Conservation (phyloP, 441 rosid species). For the Populus hybrid region DNA sequence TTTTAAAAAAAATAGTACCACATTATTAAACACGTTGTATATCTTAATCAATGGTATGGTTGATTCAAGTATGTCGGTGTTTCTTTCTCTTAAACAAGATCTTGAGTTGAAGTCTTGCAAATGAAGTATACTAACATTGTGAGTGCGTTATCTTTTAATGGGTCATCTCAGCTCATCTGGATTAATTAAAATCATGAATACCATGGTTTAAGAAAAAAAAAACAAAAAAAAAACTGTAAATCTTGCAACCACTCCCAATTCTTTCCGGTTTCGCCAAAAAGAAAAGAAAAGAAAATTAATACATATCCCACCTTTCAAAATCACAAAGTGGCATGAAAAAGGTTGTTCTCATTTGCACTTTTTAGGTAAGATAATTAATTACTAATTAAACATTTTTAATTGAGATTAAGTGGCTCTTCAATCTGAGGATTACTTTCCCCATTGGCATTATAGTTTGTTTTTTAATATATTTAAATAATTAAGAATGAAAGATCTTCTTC, state of each 20-base stretch:
- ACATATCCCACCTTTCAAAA: not conserved
- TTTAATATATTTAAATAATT: no score
- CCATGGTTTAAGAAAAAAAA: no score
- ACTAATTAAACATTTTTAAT: no score
- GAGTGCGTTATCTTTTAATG: accelerated
- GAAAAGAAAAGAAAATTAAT: not conserved
- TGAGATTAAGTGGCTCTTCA: not conserved
- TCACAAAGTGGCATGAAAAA: not conserved
- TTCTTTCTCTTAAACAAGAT: accelerated
- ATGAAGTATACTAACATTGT: no score
- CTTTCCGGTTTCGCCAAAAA: not conserved
- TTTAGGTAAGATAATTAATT: not conserved
- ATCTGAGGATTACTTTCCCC: not conserved
- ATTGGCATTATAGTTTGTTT: no score
- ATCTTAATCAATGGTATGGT: accelerated
- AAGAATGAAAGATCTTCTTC: not conserved
- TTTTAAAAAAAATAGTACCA: no score
- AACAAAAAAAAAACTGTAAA: no score
- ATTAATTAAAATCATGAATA: no score
- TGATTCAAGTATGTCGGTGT: no score
- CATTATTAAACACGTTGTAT: accelerated
- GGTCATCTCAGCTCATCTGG: accelerated
- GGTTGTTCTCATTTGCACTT: not conserved
- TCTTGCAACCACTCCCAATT: not conserved
- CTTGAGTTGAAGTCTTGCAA: no score